phyloP scores from a whole-genome alignment of 2,329 filamentous ascomycete species.

The Zymoseptoria passerinii region DNA sequence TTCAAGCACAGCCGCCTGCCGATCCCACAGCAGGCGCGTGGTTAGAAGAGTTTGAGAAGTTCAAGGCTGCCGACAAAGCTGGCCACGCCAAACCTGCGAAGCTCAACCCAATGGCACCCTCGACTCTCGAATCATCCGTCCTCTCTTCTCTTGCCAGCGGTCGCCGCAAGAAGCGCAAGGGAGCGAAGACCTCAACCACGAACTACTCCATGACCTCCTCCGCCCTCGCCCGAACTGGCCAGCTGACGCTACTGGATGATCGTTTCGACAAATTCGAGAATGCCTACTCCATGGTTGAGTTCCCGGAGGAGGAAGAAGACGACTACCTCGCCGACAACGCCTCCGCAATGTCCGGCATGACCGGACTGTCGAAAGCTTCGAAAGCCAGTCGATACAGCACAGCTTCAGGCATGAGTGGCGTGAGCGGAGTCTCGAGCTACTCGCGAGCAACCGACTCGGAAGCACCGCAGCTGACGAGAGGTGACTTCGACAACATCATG shows the following conservation, averaged over 20 bases:
- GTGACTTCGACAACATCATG: constrained; percentile 82
- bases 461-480: constrained; percentile 49
- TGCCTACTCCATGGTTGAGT: constrained; percentile 51
- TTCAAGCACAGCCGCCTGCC: constrained; percentile 27
- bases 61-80: constrained; percentile 54
- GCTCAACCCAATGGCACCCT: constrained; percentile 37
- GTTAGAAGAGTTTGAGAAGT: constrained; percentile 88
- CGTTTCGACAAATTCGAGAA: constrained; percentile 88
- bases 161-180: constrained; percentile 88
- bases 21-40: constrained; percentile 60
- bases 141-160: constrained; percentile 67
- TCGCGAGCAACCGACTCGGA: constrained; percentile 29
- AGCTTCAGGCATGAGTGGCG: constrained; percentile 30
- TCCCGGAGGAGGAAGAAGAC: constrained; percentile 25
- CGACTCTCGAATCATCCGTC: constrained; percentile 60
- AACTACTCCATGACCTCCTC: constrained; percentile 90
- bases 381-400: constrained; percentile 30
- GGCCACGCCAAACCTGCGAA: constrained; percentile 32
- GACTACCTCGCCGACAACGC: constrained; percentile 31
- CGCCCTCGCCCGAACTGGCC: constrained; percentile 77
- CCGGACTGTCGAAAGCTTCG: constrained; percentile 41
- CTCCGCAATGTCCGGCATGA: constrained; percentile 42
- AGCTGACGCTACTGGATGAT: constrained; percentile 73
- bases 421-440: constrained; percentile 32
- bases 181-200: constrained; percentile 78